These are phyloP conservation scores for Fusarium buharicum DNA, from an alignment of 2,329 filamentous ascomycete species.

Conservation along the genomic window DNA sequence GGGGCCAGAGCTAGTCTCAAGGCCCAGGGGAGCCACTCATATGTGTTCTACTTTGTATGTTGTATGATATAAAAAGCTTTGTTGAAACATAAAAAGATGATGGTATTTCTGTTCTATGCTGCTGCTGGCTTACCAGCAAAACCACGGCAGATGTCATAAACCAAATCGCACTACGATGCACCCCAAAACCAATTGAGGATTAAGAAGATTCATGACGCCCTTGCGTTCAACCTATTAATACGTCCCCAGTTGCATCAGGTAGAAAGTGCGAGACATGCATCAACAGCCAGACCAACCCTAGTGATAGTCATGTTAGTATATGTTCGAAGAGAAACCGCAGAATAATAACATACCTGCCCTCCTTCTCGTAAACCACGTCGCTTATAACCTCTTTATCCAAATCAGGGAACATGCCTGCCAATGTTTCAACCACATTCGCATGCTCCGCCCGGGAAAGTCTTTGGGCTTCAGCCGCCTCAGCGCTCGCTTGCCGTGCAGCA, in stretches of 20 bases:
- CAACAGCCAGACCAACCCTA: conserved; percentile 85
- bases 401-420: conserved; percentile 96
- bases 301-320: conserved; percentile 10
- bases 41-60: neutral
- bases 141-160: conserved; percentile 7
- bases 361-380: conserved; percentile 95
- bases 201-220: neutral
- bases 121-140: neutral
- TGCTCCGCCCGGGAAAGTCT: conserved; percentile 87
- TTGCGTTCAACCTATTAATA: conserved; percentile 9
- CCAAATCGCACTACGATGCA: conserved; percentile 5
- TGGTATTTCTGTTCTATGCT: conserved; percentile 36
- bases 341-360: conserved; percentile 77
- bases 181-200: neutral
- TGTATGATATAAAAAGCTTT: neutral
- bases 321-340: neutral
- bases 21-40: neutral
- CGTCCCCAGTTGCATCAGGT: conserved; percentile 46
- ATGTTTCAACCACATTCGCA: conserved; percentile 88
- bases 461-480: conserved; percentile 87
- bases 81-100: conserved; percentile 7
- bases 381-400: conserved; percentile 94
- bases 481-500: conserved; percentile 88
- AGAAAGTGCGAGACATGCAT: conserved; percentile 81
- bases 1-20: neutral